A percentile compares a stretch with the other conserved stretches of the same genome.
Conservation (phyloP, 352 stramenopile genomes). For the Globisporangium emineosum region DNA sequence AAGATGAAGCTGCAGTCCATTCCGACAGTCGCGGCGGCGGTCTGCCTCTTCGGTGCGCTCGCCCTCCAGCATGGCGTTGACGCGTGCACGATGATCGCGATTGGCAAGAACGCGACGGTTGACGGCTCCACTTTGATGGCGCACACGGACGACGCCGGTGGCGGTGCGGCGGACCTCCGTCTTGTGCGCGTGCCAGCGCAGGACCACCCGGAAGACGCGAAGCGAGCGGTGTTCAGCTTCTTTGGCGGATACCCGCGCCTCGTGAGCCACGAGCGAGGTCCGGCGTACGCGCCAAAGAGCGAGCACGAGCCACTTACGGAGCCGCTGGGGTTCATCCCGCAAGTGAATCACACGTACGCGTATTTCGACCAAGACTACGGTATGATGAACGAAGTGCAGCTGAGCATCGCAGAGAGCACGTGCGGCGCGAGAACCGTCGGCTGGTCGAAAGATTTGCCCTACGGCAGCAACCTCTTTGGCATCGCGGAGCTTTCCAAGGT, state of each 20-base stretch:
- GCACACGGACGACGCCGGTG: constrained; percentile 84
- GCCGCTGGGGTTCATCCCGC: constrained; percentile 84
- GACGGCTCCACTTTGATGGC: constrained; percentile 88
- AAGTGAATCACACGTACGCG: constrained; percentile 90
- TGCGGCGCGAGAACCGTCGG: constrained; percentile 83
- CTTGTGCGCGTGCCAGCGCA: constrained; percentile 89
- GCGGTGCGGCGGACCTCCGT: constrained; percentile 82
- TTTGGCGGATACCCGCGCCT: constrained; percentile 70
- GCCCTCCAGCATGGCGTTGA: neutral
- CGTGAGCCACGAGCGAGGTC: constrained; percentile 63
- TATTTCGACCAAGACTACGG: constrained; percentile 95
- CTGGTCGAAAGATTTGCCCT: constrained; percentile 50
- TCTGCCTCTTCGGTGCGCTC: neutral
- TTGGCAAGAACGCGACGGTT: constrained; percentile 66
- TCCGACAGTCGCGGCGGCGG: neutral
- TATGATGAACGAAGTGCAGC: constrained; percentile 94
- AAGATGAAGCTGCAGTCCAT: constrained; percentile 1
- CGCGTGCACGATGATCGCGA: constrained; percentile 87
- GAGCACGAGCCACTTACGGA: constrained; percentile 31
- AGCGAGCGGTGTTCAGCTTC: constrained; percentile 69
- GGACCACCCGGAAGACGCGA: constrained; percentile 39
- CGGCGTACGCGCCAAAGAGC: constrained; percentile 48
- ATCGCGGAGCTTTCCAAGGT: constrained; percentile 90
- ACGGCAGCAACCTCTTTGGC: constrained; percentile 87
- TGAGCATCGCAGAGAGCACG: constrained; percentile 94